Evolutionary conservation across 768 basidiomycete species (phyloP), one percentile per base, ranked within the genome.

Genomic region (Trametes gibbosa): DNA sequence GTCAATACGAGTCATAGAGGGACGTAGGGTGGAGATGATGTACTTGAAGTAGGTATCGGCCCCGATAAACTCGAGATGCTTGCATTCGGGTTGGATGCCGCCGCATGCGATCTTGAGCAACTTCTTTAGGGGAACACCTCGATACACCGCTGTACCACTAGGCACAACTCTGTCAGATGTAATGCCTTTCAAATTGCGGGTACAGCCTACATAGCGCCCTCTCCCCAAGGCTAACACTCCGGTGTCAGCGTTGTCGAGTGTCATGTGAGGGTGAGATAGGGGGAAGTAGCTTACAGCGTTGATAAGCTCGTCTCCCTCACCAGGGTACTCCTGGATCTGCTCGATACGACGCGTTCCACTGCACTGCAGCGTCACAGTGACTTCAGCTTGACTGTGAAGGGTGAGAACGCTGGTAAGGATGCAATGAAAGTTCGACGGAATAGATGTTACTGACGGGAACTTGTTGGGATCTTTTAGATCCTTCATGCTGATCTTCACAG

Each of bases 1-100:
- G 5, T 17, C 9, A 2, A 17, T 47, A n/a, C 6, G 16, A 19
- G 5, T 14, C 25, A 9, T 19, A 34, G 10, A 12, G 16, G 21
- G 3, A 24, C 2, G 21, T 21, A 49, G n/a, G 21, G 12, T 9
- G 17, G 34, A 10, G 10, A 6, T 42, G 21, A 56, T 73, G 39
- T 39, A 79, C 81, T 81, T 80, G 74, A 82, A 81, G 66, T 82
- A 83, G 0, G 81, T 83, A 59, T 84, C 82, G 6, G 81, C 81
- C 23, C 82, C 81, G 58, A 83, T 77, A 66, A 83, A 80, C 66
- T 84, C 82, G 62, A 83, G 71, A 64, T 83, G 81, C 63, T 77
- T 61, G 50, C 76, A 79, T 39, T 80, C 77, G 13, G 79, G 77
- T 19, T 71, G 66, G 40, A 82, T 69, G 17, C 81, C 82, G 2